A percentile compares a stretch with the other conserved stretches of the same genome.
phyloP scores from a whole-genome alignment of 2,329 filamentous ascomycete genomes.

The Ascochyta lentis region DNA sequence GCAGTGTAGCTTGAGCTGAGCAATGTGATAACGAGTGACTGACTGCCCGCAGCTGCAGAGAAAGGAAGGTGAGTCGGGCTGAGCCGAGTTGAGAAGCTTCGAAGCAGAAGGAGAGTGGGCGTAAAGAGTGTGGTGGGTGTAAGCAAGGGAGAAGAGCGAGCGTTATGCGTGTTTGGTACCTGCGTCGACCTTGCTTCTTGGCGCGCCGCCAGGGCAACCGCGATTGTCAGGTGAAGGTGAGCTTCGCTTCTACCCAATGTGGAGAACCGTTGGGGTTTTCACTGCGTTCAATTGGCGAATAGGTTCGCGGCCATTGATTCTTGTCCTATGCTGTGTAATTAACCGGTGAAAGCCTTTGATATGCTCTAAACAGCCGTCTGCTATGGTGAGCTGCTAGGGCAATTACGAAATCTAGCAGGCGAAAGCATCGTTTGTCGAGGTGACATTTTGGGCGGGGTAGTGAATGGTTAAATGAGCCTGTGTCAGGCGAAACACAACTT shows the following conservation, averaged over 20 bases:
- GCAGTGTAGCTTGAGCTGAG: slow-evolving; percentile 7
- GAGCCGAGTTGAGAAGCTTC: slow-evolving; percentile 26
- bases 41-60: slow-evolving; percentile 30
- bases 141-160: slow-evolving; percentile 22
- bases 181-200: slow-evolving; percentile 23
- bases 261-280: background rate
- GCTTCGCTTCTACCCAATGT: background rate
- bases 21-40: slow-evolving; percentile 30
- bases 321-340: background rate
- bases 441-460: slow-evolving; percentile 5
- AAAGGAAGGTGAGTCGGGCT: slow-evolving; percentile 30
- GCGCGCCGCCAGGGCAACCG: slow-evolving; percentile 20
- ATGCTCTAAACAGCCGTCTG: background rate
- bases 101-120: slow-evolving; percentile 16
- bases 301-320: background rate
- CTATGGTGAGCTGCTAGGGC: slow-evolving; percentile 1
- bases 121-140: slow-evolving; percentile 31
- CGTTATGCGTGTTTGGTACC: slow-evolving; percentile 21
- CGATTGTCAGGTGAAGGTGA: slow-evolving; percentile 18
- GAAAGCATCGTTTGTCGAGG: slow-evolving; percentile 15
- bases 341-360: background rate
- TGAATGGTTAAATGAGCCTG: slow-evolving; percentile 20
- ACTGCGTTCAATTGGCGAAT: background rate
- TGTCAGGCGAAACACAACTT: slow-evolving; percentile 28
- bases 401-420: background rate